A percentile compares a stretch with the other conserved stretches of the same genome.
phyloP scores from a whole-genome alignment of 2,329 filamentous ascomycete genomes.

The Teratosphaeria pseudoeucalypti region DNA sequence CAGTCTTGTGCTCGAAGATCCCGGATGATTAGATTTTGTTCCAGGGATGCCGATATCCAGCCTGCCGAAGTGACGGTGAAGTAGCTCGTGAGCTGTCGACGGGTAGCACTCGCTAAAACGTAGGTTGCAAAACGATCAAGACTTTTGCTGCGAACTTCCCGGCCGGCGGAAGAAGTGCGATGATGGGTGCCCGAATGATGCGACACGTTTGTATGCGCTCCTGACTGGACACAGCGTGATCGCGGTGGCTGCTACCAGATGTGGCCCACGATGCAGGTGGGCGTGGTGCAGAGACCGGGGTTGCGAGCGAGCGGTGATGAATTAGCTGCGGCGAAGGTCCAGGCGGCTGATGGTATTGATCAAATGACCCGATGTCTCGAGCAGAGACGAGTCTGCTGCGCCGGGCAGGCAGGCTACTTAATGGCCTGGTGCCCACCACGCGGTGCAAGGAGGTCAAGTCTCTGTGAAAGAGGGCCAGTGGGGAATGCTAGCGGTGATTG shows the following conservation, averaged over 20 bases:
- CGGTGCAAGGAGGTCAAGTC: background rate
- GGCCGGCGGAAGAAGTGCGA: conserved; percentile 24
- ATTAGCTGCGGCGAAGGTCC: background rate
- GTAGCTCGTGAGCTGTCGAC: conserved; percentile 10
- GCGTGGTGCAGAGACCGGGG: conserved; percentile 4
- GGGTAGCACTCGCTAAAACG: conserved; percentile 14
- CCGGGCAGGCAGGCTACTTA: conserved; percentile 1
- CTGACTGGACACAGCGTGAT: conserved; percentile 13
- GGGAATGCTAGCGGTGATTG: conserved; percentile 1
- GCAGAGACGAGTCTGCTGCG: background rate
- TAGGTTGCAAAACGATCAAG: conserved; percentile 14
- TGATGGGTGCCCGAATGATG: conserved; percentile 9
- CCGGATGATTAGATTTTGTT: conserved; percentile 18
- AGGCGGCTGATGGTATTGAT: background rate
- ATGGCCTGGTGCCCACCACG: background rate
- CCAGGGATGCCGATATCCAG: conserved; percentile 15
- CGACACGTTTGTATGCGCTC: conserved; percentile 4
- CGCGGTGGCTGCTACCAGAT: conserved; percentile 3
- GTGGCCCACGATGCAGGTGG: conserved; percentile 1
- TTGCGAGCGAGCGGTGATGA: conserved; percentile 1
- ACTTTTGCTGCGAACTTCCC: conserved; percentile 19
- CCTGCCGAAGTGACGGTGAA: conserved; percentile 18
- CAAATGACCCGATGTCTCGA: conserved; percentile 1
- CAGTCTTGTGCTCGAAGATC: conserved; percentile 10
- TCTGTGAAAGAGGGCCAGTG: background rate